These are phyloP conservation scores for Aspergillus amoenus DNA, from an alignment of 2,329 filamentous ascomycete species.

Conservation along the genomic window DNA sequence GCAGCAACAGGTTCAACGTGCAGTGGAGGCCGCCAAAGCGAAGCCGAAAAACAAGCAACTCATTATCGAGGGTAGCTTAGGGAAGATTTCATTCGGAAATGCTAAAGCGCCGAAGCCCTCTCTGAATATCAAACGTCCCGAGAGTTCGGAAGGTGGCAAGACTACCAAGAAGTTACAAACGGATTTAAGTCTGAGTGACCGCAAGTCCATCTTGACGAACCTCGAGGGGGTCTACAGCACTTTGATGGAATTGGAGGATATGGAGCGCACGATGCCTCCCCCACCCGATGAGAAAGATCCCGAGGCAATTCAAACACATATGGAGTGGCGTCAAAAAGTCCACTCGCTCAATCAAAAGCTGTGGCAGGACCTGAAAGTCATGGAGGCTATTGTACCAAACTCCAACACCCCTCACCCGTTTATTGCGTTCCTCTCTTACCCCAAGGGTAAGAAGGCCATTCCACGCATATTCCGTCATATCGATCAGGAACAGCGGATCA, in stretches of 20 bases:
- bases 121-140: slow-evolving; percentile 88
- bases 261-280: slow-evolving; percentile 76
- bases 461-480: slow-evolving; percentile 93
- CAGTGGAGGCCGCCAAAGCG: slow-evolving; percentile 94
- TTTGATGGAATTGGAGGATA: slow-evolving; percentile 91
- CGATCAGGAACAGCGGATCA: slow-evolving; percentile 84
- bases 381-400: slow-evolving; percentile 80
- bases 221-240: slow-evolving; percentile 86
- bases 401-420: slow-evolving; percentile 78
- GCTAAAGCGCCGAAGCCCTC: slow-evolving; percentile 94
- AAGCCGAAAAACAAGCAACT: slow-evolving; percentile 97
- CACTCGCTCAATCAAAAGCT: slow-evolving; percentile 73
- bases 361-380: slow-evolving; percentile 86
- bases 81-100: slow-evolving; percentile 99
- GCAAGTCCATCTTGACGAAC: slow-evolving; percentile 78
- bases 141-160: slow-evolving; percentile 62
- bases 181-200: slow-evolving; percentile 64
- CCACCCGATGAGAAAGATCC: slow-evolving; percentile 65
- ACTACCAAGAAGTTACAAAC: slow-evolving; percentile 48
- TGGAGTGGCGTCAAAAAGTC: slow-evolving; percentile 74
- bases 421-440: slow-evolving; percentile 90
- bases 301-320: slow-evolving; percentile 69
- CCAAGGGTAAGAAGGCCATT: slow-evolving; percentile 95
- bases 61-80: slow-evolving; percentile 91
- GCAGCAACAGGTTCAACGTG: slow-evolving; percentile 97